Percentiles rank a stretch among this genome's conserved stretches.
phyloP scores from a whole-genome alignment of 345 rosid genomes.

The Citrus trifoliata region DNA sequence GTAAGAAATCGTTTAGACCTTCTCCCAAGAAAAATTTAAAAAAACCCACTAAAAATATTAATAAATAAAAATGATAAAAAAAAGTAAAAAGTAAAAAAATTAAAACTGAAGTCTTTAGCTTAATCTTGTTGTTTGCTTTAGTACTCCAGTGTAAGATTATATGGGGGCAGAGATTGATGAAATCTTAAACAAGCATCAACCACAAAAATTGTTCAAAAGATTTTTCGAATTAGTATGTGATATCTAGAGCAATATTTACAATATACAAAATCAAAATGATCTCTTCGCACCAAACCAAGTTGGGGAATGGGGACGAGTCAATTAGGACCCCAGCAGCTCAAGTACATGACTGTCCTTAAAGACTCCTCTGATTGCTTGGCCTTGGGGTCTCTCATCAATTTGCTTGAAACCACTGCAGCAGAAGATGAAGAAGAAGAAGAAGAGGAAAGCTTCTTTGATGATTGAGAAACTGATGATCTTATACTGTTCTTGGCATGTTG shows the following conservation, averaged over 20 bases:
- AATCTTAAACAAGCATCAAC: no score
- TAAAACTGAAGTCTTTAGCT: no score
- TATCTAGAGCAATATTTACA: background rate
- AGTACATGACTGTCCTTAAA: conserved; percentile 47
- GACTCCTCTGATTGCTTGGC: conserved; percentile 41
- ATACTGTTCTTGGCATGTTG: conserved; percentile 43
- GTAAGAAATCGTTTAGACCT: no score
- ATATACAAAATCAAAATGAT: background rate
- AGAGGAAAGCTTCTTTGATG: conserved; percentile 39
- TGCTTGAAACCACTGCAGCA: background rate
- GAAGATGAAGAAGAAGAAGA: conserved; percentile 26
- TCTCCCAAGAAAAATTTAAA: no score
- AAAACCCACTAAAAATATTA: no score
- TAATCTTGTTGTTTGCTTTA: no score
- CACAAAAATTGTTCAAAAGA: no score
- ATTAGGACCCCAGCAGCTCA: conserved; percentile 46
- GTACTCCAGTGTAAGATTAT: no score
- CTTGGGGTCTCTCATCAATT: background rate
- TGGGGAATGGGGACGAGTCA: background rate
- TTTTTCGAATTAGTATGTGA: background rate
- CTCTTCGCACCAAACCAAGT: conserved; percentile 14
- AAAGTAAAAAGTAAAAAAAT: no score
- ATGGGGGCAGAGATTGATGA: no score
- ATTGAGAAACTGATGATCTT: conserved; percentile 40
- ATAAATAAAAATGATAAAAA: no score